Evolutionary conservation across 208 protist species (phyloP).

Genomic region (Leishmania tropica): DNA sequence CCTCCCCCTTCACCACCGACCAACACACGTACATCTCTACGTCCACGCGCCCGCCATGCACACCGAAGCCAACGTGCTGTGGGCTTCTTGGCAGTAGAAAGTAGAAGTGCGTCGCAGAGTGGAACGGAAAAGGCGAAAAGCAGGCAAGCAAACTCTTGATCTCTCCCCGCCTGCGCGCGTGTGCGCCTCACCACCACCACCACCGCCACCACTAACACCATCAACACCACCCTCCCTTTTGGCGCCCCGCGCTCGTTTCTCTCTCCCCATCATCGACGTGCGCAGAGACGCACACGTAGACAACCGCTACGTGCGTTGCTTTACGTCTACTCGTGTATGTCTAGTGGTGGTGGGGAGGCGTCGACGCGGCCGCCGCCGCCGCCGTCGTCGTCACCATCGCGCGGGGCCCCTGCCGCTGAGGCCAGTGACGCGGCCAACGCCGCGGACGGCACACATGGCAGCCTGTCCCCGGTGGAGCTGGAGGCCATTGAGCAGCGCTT

Average conservation of each 20-base stretch:
- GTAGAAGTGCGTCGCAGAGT: neutral
- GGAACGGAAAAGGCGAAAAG: neutral
- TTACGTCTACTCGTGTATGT: neutral
- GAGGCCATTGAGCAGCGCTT: slow-evolving; percentile 96
- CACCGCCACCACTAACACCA: neutral
- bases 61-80: no score
- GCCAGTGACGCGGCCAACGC: neutral
- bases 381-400: neutral
- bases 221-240: neutral
- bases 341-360: neutral
- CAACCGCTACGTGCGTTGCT: no score
- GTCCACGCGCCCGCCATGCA: neutral
- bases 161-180: neutral
- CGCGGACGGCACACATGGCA: slow-evolving; percentile 9
- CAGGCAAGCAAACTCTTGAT: neutral
- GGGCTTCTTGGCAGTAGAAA: no score
- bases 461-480: slow-evolving; percentile 67
- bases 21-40: neutral
- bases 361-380: neutral
- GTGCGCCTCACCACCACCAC: neutral
- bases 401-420: neutral
- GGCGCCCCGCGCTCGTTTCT: neutral
- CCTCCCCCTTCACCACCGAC: neutral
- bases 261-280: neutral
- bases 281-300: neutral